Evolutionary conservation across 495 filamentous ascomycete species (phyloP), one percentile per base, ranked within the genome.

Genomic region (Trichoderma gamsii): DNA sequence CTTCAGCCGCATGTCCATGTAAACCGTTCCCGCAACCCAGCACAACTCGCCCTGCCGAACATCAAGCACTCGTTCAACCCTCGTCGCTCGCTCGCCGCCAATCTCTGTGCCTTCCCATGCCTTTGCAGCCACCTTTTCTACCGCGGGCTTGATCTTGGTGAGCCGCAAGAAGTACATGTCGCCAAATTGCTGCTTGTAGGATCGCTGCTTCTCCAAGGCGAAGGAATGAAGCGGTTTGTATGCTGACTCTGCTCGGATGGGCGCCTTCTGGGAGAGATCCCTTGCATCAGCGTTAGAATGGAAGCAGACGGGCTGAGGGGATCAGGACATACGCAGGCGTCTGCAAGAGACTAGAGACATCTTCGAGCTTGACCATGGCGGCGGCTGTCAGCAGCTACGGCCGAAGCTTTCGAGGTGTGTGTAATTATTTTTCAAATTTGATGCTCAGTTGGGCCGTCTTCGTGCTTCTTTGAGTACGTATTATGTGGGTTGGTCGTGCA

Each of bases 101-200:
- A 97, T 88, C 79, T 92, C 82, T 63, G 89, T 87, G 67, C 84
- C 89, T 27, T 88, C 83, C 93, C 94, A 98, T 21, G 89, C 87
- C 32, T 88, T 86, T 25, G 75, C 74, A 1, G 93, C 95, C 65
- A 90, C 80, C 68, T 85, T 76, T 76, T 95, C 92, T 0, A 96
- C 89, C 0, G 85, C 84, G 9, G 93, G 91, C 77, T 96, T 97
- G 74, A 99, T 85, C 76, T 89, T 90, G 9, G 91, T 86, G 15
- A 98, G 85, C 44, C 96, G 91, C 71, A 97, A 78, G 76, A 97
- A 98, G 81, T 99, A 99, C 85, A 97, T 92, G 73, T 97, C 93
- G 69, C 88, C 91, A 86, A 90, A 99, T 82, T 99, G 96, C 75
- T 98, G 96, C 75, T 92, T 84, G 73, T 98, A 99, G 27, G 90